Conservation (phyloP, 495 filamentous ascomycete genomes). For the Schizothecium vesticola region DNA sequence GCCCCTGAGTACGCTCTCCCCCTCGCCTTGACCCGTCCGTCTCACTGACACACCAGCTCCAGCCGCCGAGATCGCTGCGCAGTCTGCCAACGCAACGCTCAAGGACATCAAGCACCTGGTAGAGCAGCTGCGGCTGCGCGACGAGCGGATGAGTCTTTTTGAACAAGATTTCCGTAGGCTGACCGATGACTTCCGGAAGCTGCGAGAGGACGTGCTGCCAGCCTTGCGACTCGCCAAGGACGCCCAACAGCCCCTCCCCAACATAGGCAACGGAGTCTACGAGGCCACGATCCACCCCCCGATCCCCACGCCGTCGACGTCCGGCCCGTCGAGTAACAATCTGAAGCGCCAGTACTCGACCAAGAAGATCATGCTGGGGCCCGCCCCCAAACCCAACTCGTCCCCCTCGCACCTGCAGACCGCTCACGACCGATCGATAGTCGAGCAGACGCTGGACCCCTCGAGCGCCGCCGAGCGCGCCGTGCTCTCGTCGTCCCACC, state of each 20-base stretch:
- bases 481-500: conserved; percentile 67
- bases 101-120: conserved; percentile 88
- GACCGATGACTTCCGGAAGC: conserved; percentile 73
- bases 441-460: conserved; percentile 53
- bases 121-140: conserved; percentile 75
- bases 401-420: conserved; percentile 67
- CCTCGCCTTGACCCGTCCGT: neutral
- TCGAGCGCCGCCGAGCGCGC: conserved; percentile 51
- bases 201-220: conserved; percentile 87
- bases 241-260: conserved; percentile 78
- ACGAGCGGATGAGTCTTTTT: conserved; percentile 74
- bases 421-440: conserved; percentile 48
- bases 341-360: conserved; percentile 81
- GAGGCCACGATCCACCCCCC: conserved; percentile 48
- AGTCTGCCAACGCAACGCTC: conserved; percentile 79
- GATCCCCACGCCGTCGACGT: conserved; percentile 44
- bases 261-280: conserved; percentile 40
- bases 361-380: conserved; percentile 81
- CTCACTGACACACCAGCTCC: conserved; percentile 21
- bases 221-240: conserved; percentile 87
- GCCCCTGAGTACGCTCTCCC: conserved; percentile 66
- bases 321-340: conserved; percentile 43
- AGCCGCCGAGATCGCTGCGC: conserved; percentile 85
- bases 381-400: conserved; percentile 66
- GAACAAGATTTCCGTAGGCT: conserved; percentile 77